phyloP scores from a whole-genome alignment of 495 filamentous ascomycete genomes.

The Apodospora peruviana region DNA sequence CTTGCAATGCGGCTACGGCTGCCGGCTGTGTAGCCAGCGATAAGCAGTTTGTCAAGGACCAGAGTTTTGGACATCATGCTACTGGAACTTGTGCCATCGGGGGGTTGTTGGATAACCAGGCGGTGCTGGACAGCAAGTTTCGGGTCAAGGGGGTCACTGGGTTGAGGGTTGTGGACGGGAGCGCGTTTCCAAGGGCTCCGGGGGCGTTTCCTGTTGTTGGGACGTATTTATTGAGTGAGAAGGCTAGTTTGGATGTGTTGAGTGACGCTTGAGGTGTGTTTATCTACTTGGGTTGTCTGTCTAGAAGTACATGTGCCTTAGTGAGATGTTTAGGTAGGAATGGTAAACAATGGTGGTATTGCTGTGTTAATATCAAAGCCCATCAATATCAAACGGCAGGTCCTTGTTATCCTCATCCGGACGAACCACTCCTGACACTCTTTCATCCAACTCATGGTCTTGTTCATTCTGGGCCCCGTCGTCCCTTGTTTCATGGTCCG shows the following conservation, averaged over 20 bases:
- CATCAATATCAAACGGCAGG: too few relatives aligned
- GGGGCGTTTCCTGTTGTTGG: slow-evolving; percentile 43
- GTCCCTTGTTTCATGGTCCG: too few relatives aligned
- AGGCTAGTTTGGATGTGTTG: slow-evolving; percentile 46
- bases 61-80: slow-evolving; percentile 35
- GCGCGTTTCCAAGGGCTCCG: slow-evolving; percentile 31
- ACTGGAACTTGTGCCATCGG: slow-evolving; percentile 32
- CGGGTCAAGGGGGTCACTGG: slow-evolving; percentile 29
- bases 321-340: too few relatives aligned
- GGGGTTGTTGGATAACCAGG: slow-evolving; percentile 29
- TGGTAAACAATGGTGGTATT: too few relatives aligned
- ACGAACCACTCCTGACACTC: too few relatives aligned
- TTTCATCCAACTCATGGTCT: too few relatives aligned
- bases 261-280: too few relatives aligned
- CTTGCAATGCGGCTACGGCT: slow-evolving; percentile 39
- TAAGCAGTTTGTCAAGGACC: slow-evolving; percentile 31
- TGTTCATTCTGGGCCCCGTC: too few relatives aligned
- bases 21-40: slow-evolving; percentile 14
- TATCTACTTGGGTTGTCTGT: too few relatives aligned
- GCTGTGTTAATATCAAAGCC: too few relatives aligned
- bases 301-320: too few relatives aligned
- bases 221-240: slow-evolving; percentile 47
- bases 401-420: too few relatives aligned
- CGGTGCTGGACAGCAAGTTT: slow-evolving; percentile 35
- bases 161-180: slow-evolving; percentile 42